Percentiles rank a stretch among this genome's conserved stretches.
Evolutionary conservation across 345 rosid genomes (phyloP).

Genomic region (Zanthoxylum bungeanum): DNA sequence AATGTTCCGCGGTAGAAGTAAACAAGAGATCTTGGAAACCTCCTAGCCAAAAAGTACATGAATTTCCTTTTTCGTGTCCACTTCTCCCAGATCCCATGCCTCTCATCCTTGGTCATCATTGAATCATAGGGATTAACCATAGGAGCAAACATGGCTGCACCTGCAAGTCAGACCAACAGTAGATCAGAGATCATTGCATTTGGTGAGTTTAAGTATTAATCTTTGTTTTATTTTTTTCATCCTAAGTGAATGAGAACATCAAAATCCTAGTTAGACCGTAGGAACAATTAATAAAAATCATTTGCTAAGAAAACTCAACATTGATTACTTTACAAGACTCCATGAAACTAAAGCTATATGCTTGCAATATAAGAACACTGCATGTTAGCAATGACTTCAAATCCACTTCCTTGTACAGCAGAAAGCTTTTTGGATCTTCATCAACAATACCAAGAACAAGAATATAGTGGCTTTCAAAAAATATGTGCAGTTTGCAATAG

Average conservation of each 20-base stretch:
- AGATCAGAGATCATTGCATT: slow-evolving; percentile 1
- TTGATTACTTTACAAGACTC: too few relatives aligned
- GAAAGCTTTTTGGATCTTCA: not conserved
- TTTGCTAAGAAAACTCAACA: too few relatives aligned
- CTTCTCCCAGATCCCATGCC: slow-evolving; percentile 47
- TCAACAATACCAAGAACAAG: not conserved
- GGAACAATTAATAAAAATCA: not conserved
- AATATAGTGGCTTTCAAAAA: not conserved
- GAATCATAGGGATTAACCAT: slow-evolving; percentile 68
- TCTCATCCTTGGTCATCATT: slow-evolving; percentile 51
- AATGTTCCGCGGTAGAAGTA: slow-evolving; percentile 50
- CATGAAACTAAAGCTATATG: too few relatives aligned
- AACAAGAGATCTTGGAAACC: slow-evolving; percentile 50
- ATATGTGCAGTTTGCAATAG: not conserved
- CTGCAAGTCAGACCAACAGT: slow-evolving; percentile 32
- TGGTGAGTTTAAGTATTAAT: not conserved
- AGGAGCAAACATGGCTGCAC: slow-evolving; percentile 67
- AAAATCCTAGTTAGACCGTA: not conserved
- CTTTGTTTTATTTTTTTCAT: not conserved
- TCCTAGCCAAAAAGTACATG: slow-evolving; percentile 58
- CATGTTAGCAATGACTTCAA: not conserved
- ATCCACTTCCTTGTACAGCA: not conserved
- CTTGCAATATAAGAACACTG: too few relatives aligned
- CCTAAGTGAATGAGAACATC: not conserved
- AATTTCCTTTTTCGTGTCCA: slow-evolving; percentile 58